Base-by-base conservation (phyloP, 1,284 basidiomycete genomes). In the Puccinia coronata region DNA sequence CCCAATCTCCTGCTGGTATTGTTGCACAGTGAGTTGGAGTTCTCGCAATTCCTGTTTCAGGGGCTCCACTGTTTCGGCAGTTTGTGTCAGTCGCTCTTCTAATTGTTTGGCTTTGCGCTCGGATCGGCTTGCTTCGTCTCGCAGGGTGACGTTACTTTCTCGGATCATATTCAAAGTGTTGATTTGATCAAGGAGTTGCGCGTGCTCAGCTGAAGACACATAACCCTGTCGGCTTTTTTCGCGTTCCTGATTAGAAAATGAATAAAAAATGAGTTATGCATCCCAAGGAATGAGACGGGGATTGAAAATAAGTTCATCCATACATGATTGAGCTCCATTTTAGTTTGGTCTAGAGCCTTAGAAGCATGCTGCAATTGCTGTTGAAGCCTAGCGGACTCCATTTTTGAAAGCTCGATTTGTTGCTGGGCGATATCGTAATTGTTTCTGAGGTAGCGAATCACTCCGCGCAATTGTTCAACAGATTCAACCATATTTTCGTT, bases 361-460 rank as follows among this genome's bases (percentile, higher is more conserved):
- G 89, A 89, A 70, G 93, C 86, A 83, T 92, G 91, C 20, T 94
- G 92, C 36, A 93, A 89, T 84, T 94, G 92, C 36, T 90, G 88
- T 86, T 92, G 93, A 71, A 94, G 87, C 1, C 94, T 90, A 9
- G 90, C 87, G 82, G 89, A 92, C 87, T 96, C 94, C 85, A 95
- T 92, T 87, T 93, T 93, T 87, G 90, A 90, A 75, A 96, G 89
- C 84, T 95, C 92, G 61, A 94, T 89, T 84, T 96, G 93, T 51
- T 95, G 89, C 83, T 95, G 93, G 57, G 93, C 91, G 79, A 95
- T 93, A 85, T 95, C 93, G 87, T 95, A 95, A 87, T 96, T 94
- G 84, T 92, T 92, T 39, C 94, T 90, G 47, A 96, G 87, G 86
- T 93, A 95, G 0, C 91, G 89, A 67, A 96, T 91, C 25, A 96